These are phyloP conservation scores for Bipolaris cookei DNA, from an alignment of 2,329 filamentous ascomycete genomes.

Conservation along the genomic window DNA sequence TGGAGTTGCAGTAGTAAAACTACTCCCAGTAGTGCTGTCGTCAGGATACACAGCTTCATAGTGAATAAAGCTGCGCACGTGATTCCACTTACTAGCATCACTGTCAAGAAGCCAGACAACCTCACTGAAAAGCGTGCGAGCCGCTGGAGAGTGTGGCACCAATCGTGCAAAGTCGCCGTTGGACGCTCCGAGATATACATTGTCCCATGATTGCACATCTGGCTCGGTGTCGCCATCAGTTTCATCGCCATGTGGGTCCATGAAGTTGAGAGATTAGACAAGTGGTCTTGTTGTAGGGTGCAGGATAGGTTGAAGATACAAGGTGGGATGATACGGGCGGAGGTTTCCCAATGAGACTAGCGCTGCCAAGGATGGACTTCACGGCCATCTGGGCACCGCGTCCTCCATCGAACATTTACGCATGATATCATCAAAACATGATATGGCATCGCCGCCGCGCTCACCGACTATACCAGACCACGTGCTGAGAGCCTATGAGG, in stretches of 20 bases:
- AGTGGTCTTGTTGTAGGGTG: not conserved
- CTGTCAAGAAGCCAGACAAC: slow-evolving; percentile 1
- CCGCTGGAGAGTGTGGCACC: slow-evolving; percentile 1
- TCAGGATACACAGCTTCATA: not conserved
- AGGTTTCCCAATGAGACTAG: not conserved
- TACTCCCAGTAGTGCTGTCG: slow-evolving; percentile 4
- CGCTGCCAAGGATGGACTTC: not conserved
- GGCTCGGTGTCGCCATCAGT: slow-evolving; percentile 4
- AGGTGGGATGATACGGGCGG: not conserved
- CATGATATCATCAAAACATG: not conserved
- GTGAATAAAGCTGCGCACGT: slow-evolving; percentile 9
- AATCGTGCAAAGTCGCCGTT: slow-evolving; percentile 8
- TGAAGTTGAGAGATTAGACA: not conserved
- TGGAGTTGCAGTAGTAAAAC: not conserved
- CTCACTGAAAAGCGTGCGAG: not conserved
- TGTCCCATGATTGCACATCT: slow-evolving; percentile 2
- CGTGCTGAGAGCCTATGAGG: slow-evolving; percentile 7
- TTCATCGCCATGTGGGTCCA: not conserved
- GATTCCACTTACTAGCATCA: slow-evolving; percentile 1
- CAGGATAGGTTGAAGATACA: not conserved
- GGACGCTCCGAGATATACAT: not conserved
- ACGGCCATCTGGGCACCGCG: not conserved
- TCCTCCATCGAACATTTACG: not conserved
- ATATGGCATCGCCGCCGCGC: slow-evolving; percentile 2
- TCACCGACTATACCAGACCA: slow-evolving; percentile 4